Evolutionary conservation across 108 stramenopile genomes (phyloP), one percentile per base, ranked within the genome.

Genomic region (Cyclotella distinguenda): DNA sequence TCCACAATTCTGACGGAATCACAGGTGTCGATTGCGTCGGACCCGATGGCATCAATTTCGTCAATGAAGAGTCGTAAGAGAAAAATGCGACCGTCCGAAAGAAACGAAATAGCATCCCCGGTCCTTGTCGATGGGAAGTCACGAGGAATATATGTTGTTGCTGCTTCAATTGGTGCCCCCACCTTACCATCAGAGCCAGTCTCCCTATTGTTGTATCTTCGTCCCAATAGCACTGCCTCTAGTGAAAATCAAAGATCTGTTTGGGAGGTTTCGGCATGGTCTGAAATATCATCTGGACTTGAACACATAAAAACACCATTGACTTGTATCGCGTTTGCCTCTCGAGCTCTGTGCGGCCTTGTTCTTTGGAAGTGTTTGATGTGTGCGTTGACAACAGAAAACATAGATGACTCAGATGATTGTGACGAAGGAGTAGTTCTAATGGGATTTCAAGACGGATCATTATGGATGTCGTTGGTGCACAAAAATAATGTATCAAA

Each of bases 381-480:
- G 26, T 60, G 51, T 7, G 49, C 51, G 25, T 54, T 67, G 33
- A 15, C 1, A 55, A 35, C 35, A 11, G 53, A 36, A 34, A 55
- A 44, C 22, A 34, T 23, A 11, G 38, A 21, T 15, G 48, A 32
- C 21, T 18, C 27, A 21, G 26, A 19, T 12, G 26, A 68, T 26
- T 19, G 44, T 22, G 65, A 74, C 21, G 58, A 58, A 62, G 73
- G 73, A 43, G 59, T 74, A 0, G 58, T 74, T 9, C 43, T 74
- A 1, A 74, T 74, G 65, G 73, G 73, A 11, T 74, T 66, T 46
- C 58, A 74, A 61, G 65, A 74, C 48, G 73, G 73, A 27, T 60
- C 73, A 8, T 53, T 74, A 18, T 43, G 12, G 12, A 59, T 51
- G 21, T 61, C 66, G 3, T 30, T 66, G 22, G 73, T 74, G 36